Evolutionary conservation across 768 basidiomycete species (phyloP), one percentile per base, ranked within the genome.

Genomic region (Kwoniella newhampshirensis): DNA sequence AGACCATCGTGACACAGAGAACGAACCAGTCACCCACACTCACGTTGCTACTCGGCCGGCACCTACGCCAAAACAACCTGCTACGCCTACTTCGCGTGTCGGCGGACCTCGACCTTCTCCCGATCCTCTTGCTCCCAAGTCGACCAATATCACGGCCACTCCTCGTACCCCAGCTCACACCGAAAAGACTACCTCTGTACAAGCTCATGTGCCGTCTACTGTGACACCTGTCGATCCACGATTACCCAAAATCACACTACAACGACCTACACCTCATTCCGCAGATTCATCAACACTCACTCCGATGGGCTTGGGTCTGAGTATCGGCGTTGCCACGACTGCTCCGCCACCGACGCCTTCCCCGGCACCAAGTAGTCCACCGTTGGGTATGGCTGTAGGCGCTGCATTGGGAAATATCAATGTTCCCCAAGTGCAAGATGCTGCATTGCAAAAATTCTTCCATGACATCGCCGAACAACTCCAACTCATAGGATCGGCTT

Each of bases 401-500:
- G 37, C 51, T 13, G 55, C 37, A 7, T 40, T 58, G 41, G 56
- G 54, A 4, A 49, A 54, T 47, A 79, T 88, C 21, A 80, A 81
- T 21, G 80, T 85, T 23, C 87, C 89, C 0, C 83, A 86, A 55
- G 77, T 87, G 40, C 81, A 87, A 63, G 86, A 91, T 69, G 84
- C 84, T 41, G 84, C 83, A 40, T 83, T 93, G 67, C 88, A 89
- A 62, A 77, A 83, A 45, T 92, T 92, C 78, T 88, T 91, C 76
- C 81, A 86, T 49, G 87, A 92, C 74, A 85, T 91, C 48, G 87
- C 85, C 3, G 84, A 88, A 45, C 87, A 88, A 68, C 81, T 91
- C 45, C 84, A 85, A 58, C 80, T 82, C 48, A 84, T 89, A 75
- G 84, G 87, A 62, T 78, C 80, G 27, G 80, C 81, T 55, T 63